Percentiles rank a stretch among this genome's conserved stretches.
phyloP scores from a whole-genome alignment of 139 green algal species.

The Asterochloris sp. region DNA sequence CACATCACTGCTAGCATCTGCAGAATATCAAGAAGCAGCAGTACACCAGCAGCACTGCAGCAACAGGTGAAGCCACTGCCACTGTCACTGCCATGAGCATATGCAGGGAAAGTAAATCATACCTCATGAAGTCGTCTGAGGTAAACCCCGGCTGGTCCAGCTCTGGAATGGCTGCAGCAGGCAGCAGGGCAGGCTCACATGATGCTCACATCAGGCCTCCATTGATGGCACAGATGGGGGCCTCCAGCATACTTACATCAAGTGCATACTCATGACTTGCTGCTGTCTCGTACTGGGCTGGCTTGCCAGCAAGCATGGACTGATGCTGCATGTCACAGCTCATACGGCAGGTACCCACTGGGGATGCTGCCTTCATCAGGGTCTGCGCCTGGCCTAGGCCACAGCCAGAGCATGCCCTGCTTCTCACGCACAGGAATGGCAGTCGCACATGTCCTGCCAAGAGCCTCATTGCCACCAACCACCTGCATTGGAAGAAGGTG shows the following conservation, averaged over 20 bases:
- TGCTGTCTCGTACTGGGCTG: no score
- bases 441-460: conserved; percentile 19
- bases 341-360: background rate
- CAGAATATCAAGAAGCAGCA: no score
- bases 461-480: background rate
- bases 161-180: conserved; percentile 17
- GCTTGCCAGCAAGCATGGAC: no score
- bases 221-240: background rate
- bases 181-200: background rate
- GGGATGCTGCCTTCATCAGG: conserved; percentile 10
- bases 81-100: no score
- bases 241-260: no score
- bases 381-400: background rate
- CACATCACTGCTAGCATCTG: no score
- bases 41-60: no score
- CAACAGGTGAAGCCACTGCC: no score
- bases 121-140: conserved; percentile 24
- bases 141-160: conserved; percentile 15
- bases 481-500: conserved; percentile 5
- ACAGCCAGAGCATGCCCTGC: conserved; percentile 27
- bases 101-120: no score
- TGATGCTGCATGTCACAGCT: background rate
- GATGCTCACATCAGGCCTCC: background rate
- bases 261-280: no score
- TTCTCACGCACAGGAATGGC: conserved; percentile 11